phyloP scores from a whole-genome alignment of 768 basidiomycete genomes.

The Leccinum aurantiacum region DNA sequence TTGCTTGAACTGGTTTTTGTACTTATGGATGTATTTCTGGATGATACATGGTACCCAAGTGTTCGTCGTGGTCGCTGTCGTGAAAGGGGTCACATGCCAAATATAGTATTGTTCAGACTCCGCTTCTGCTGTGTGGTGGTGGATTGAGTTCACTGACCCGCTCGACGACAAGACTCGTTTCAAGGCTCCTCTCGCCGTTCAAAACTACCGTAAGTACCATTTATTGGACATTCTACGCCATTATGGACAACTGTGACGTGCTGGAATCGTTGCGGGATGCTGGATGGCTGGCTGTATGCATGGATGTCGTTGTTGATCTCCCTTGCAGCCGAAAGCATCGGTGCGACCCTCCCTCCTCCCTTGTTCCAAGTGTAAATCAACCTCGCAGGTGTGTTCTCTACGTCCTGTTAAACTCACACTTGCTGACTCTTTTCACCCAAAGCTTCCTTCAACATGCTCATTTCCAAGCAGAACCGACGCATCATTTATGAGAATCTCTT shows the following conservation, averaged over 20 bases:
- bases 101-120: slow-evolving; percentile 22
- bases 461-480: slow-evolving; percentile 92
- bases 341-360: slow-evolving; percentile 27
- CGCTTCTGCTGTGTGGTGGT: slow-evolving; percentile 15
- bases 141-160: slow-evolving; percentile 28
- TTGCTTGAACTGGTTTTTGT: neutral
- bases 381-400: neutral
- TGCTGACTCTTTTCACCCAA: slow-evolving; percentile 32
- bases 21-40: neutral
- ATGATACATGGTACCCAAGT: too few relatives aligned
- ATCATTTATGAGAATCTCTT: slow-evolving; percentile 99
- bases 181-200: slow-evolving; percentile 28
- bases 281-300: slow-evolving; percentile 33
- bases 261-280: slow-evolving; percentile 13
- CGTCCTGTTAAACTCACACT: neutral
- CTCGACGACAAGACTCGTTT: slow-evolving; percentile 39
- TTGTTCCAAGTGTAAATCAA: neutral
- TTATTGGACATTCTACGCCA: neutral
- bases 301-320: slow-evolving; percentile 34
- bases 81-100: slow-evolving; percentile 11
- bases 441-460: slow-evolving; percentile 74
- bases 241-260: slow-evolving; percentile 5
- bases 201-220: slow-evolving; percentile 25
- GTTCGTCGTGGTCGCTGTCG: too few relatives aligned
- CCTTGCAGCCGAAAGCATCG: slow-evolving; percentile 30